A percentile compares a stretch with the other conserved stretches of the same genome.
phyloP scores from a whole-genome alignment of 768 basidiomycete genomes.

The Cystobasidium onofrii region DNA sequence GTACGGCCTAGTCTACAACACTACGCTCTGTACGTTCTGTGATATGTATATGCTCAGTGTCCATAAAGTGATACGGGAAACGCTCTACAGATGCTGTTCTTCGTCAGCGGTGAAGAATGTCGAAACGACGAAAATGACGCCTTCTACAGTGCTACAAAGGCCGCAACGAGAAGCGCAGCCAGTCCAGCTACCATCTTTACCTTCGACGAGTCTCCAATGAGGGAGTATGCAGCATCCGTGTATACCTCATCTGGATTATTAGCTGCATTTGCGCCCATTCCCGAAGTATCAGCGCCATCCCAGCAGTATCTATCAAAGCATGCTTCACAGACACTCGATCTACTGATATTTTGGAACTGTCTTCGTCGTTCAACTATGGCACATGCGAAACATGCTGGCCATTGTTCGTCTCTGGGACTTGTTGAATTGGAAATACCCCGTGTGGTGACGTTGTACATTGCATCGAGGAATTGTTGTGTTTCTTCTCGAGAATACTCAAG shows the following conservation, averaged over 20 bases:
- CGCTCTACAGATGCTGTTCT: no score
- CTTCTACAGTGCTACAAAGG: not conserved
- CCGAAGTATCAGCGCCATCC: not conserved
- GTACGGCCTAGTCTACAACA: no score
- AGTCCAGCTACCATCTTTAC: not conserved
- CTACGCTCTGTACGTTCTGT: no score
- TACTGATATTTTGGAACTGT: not conserved
- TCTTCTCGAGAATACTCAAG: slow-evolving; percentile 57
- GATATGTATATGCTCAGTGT: no score
- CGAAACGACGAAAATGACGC: no score
- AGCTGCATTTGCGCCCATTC: not conserved
- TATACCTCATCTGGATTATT: slow-evolving; percentile 1
- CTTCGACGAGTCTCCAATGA: not conserved
- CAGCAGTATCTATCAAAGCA: slow-evolving; percentile 26
- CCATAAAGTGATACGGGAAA: no score
- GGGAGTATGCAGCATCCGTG: not conserved
- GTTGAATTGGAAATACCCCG: slow-evolving; percentile 59
- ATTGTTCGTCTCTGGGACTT: slow-evolving; percentile 54
- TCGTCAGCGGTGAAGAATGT: no score
- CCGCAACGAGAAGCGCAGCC: not conserved
- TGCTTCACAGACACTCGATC: slow-evolving; percentile 2
- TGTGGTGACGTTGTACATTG: slow-evolving; percentile 54
- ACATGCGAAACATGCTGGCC: slow-evolving; percentile 63
- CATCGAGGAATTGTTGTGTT: slow-evolving; percentile 56
- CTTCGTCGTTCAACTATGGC: slow-evolving; percentile 56